phyloP scores from a whole-genome alignment of 768 basidiomycete species.

The Steccherinum ochraceum region DNA sequence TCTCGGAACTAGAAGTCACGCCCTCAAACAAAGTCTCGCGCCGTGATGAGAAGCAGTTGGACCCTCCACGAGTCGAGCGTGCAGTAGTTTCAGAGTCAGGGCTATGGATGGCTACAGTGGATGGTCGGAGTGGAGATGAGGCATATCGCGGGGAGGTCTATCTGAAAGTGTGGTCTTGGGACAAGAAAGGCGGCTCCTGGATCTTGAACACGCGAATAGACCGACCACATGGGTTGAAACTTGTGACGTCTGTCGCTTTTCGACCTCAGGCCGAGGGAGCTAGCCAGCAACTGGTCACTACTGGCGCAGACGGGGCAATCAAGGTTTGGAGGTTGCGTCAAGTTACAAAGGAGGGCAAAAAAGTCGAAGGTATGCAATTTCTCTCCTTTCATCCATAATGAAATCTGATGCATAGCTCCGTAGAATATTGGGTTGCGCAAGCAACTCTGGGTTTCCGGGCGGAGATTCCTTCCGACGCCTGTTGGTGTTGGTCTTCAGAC shows the following conservation, averaged over 20 bases:
- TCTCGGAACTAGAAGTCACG: slow-evolving; percentile 87
- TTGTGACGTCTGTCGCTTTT: slow-evolving; percentile 65
- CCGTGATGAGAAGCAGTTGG: slow-evolving; percentile 68
- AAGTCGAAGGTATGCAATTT: slow-evolving; percentile 41
- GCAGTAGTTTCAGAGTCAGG: slow-evolving; percentile 61
- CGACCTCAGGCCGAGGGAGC: slow-evolving; percentile 36
- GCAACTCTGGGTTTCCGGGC: slow-evolving; percentile 66
- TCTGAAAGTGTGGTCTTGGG: slow-evolving; percentile 92
- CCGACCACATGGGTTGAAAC: slow-evolving; percentile 68
- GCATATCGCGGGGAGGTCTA: slow-evolving; percentile 63
- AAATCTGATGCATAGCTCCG: too few relatives aligned
- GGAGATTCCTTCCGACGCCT: slow-evolving; percentile 55
- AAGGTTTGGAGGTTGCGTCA: slow-evolving; percentile 74
- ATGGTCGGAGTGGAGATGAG: slow-evolving; percentile 63
- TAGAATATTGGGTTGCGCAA: slow-evolving; percentile 77
- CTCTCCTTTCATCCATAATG: too few relatives aligned
- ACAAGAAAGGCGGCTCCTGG: slow-evolving; percentile 54
- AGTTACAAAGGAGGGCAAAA: slow-evolving; percentile 35
- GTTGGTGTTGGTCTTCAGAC: slow-evolving; percentile 76
- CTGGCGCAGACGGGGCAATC: slow-evolving; percentile 66
- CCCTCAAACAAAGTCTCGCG: slow-evolving; percentile 89
- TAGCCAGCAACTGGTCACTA: slow-evolving; percentile 55
- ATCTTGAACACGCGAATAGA: slow-evolving; percentile 85
- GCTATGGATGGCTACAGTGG: slow-evolving; percentile 90
- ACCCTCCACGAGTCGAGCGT: slow-evolving; percentile 69